Base-by-base conservation (phyloP, 768 basidiomycete species). In the Naganishia vaughanmartiniae region DNA sequence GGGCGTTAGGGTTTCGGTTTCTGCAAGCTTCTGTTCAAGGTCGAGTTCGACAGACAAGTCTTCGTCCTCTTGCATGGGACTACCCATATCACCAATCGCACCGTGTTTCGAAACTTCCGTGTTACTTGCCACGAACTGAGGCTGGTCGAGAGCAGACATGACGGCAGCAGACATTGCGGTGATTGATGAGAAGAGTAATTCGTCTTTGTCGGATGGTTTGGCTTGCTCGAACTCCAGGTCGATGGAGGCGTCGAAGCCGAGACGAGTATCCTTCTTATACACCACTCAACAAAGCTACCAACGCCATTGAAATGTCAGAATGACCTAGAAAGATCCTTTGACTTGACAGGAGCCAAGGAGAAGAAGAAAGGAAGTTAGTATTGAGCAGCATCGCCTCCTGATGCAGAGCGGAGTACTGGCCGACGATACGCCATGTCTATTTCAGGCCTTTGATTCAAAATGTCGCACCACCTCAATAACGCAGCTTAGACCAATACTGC, bases 71-170 rank as follows among this genome's bases (percentile, higher is more conserved):
- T 63, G 60, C 60, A 63, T 63, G 14, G 36, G 39, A 45, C 60
- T 63, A 63, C 60, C 60, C 19, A 63, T 26, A 30, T 63, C 60
- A 1, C 36, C 60, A 19, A 24, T 21, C 4, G 31, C 31, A 5
- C 34, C 21, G 57, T 33, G 33, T 24, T 58, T 58, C 1, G 36
- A 17, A 31, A 34, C 57, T 39, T 63, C 60, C 24, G 42, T 42
- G 42, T 63, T 63, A 21, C 60, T 63, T 26, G 60, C 42, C 26
- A 63, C 60, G 30, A 63, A 63, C 1, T n/a, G 60, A 26, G 60
- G 19, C 39, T 63, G 60, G 24, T 45, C 24, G 26, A 63, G 39
- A 26, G 36, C 36, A 30, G 39, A 28, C 24, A 63, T n/a, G n/a
- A 45, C 26, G 17, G 60, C 60, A 24, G 36, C 46, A 12, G 39